Evolutionary conservation across 768 basidiomycete genomes (phyloP).

Genomic region (Candolleomyces efflorescens): DNA sequence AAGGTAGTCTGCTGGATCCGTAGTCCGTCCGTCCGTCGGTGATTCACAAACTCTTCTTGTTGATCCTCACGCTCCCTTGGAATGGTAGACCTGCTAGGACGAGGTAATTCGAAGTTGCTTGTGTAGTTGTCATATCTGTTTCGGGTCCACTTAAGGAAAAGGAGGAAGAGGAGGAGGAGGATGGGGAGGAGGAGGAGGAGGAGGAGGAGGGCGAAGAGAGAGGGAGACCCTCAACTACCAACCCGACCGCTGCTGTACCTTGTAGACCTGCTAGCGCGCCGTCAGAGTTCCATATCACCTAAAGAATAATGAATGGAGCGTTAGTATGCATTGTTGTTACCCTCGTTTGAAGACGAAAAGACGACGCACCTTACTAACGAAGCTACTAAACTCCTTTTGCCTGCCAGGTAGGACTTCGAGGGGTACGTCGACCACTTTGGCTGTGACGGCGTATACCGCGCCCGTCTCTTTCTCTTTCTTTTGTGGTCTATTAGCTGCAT

Average conservation of each 20-base stretch:
- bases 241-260: conserved; percentile 58
- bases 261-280: conserved; percentile 68
- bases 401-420: conserved; percentile 76
- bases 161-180: too few species aligned
- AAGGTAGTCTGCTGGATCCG: too few species aligned
- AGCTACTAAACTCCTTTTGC: conserved; percentile 69
- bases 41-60: conserved; percentile 42
- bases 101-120: conserved; percentile 25
- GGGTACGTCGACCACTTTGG: conserved; percentile 69
- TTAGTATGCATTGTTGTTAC: too few species aligned
- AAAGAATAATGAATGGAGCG: too few species aligned
- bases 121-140: too few species aligned
- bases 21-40: too few species aligned
- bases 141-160: too few species aligned
- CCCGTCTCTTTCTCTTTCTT: conserved; percentile 45
- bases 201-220: conserved; percentile 13
- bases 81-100: conserved; percentile 63
- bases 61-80: conserved; percentile 58
- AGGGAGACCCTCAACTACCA: conserved; percentile 59
- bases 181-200: too few species aligned
- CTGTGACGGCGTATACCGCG: conserved; percentile 53
- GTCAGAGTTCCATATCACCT: conserved; percentile 66
- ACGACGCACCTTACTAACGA: conserved; percentile 71
- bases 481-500: too few species aligned
- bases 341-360: too few species aligned